These are phyloP conservation scores for Nephelium lappaceum DNA, from an alignment of 345 rosid genomes.

Conservation along the genomic window DNA sequence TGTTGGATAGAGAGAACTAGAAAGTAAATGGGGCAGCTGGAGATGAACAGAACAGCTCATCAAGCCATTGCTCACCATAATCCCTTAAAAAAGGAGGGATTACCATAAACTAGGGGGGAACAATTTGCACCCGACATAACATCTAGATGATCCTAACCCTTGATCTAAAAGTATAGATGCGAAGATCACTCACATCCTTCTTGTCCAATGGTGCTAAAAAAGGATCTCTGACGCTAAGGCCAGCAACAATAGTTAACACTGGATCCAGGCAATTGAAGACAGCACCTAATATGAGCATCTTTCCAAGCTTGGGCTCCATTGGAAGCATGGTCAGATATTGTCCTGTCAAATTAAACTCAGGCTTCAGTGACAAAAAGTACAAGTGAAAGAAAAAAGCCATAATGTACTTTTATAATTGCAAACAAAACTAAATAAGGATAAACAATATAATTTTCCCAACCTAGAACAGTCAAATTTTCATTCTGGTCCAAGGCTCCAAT, in stretches of 20 bases:
- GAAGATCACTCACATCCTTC: slow-evolving; percentile 78
- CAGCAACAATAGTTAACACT: slow-evolving; percentile 78
- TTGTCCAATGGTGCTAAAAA: slow-evolving; percentile 86
- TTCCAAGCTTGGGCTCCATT: slow-evolving; percentile 96
- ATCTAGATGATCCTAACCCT: not conserved
- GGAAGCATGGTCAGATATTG: slow-evolving; percentile 82
- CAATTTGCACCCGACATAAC: not conserved
- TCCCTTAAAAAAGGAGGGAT: not conserved
- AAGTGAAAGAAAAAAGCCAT: not conserved
- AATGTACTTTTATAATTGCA: not conserved
- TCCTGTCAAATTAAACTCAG: slow-evolving; percentile 50
- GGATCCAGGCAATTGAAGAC: slow-evolving; percentile 88
- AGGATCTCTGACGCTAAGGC: slow-evolving; percentile 95
- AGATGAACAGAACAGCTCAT: not conserved
- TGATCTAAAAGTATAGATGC: slow-evolving; percentile 21
- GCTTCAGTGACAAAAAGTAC: slow-evolving; percentile 19
- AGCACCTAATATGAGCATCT: slow-evolving; percentile 88
- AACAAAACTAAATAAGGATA: slow-evolving; percentile 10
- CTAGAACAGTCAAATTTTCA: slow-evolving; percentile 78
- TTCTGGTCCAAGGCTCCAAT: slow-evolving; percentile 85
- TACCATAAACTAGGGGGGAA: not conserved
- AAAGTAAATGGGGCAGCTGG: not conserved
- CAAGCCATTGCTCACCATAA: not conserved
- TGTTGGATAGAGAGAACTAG: not conserved
- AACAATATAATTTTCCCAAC: slow-evolving; percentile 33